Conservation (phyloP, 768 basidiomycete genomes). For the Macrolepiota albuminosa region DNA sequence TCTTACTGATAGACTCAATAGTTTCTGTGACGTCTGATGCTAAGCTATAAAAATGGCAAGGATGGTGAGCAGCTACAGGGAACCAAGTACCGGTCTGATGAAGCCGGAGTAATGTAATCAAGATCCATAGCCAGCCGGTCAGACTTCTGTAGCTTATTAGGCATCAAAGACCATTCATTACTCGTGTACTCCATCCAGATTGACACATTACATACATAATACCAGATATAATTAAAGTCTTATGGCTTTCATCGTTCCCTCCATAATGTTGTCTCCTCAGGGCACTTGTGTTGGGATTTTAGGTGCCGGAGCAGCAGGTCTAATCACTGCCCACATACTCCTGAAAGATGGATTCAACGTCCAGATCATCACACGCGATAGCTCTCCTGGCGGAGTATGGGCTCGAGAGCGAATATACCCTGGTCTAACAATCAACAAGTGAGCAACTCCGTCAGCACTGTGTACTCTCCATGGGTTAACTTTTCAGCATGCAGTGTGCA, state of each 20-base stretch:
- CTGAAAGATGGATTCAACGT: constrained; percentile 53
- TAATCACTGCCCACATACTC: constrained; percentile 12
- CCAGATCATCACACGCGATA: constrained; percentile 51
- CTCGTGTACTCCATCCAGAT: background rate
- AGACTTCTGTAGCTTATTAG: no score
- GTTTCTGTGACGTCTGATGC: no score
- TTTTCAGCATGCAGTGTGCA: constrained; percentile 40
- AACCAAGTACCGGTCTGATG: no score
- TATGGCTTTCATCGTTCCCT: background rate
- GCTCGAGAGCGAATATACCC: constrained; percentile 50
- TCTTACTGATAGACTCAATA: no score
- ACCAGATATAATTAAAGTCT: background rate
- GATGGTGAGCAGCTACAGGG: no score
- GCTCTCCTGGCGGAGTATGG: constrained; percentile 57
- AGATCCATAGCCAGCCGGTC: no score
- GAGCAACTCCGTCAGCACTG: constrained; percentile 10
- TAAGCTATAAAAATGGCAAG: no score
- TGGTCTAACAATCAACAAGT: constrained; percentile 59
- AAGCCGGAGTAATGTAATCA: no score
- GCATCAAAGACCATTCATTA: no score
- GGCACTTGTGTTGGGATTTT: constrained; percentile 4
- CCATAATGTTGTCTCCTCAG: background rate
- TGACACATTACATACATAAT: constrained; percentile 25
- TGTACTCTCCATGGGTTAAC: background rate
- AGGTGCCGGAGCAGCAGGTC: constrained; percentile 12